These are phyloP conservation scores for Xylaria nigripes DNA, from an alignment of 495 filamentous ascomycete genomes.

Conservation along the genomic window DNA sequence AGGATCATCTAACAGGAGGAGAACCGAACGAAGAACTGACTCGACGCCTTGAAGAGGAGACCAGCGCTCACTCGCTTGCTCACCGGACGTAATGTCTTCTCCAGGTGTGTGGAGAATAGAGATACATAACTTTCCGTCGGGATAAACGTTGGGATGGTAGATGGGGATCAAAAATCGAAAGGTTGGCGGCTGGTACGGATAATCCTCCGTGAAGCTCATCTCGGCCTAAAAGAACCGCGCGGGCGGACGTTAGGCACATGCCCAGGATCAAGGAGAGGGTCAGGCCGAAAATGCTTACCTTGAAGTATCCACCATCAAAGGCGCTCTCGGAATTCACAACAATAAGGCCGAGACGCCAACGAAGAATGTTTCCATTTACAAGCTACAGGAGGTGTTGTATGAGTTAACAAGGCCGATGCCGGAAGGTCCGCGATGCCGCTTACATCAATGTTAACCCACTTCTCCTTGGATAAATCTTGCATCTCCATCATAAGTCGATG, in stretches of 20 bases:
- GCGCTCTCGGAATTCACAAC: constrained; percentile 84
- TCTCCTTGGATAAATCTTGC: constrained; percentile 73
- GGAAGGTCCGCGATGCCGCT: constrained; percentile 5
- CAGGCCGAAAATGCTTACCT: constrained; percentile 29
- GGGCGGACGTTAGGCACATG: constrained; percentile 6
- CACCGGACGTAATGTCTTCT: constrained; percentile 86
- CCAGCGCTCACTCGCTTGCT: constrained; percentile 84
- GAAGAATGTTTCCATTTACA: constrained; percentile 66
- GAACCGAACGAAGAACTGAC: constrained; percentile 83
- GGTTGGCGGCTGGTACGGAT: constrained; percentile 85
- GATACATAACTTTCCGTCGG: constrained; percentile 86
- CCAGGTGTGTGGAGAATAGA: constrained; percentile 91
- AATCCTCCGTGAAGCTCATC: constrained; percentile 83
- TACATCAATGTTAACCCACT: constrained; percentile 87
- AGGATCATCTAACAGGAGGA: constrained; percentile 89
- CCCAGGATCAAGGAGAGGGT: neutral
- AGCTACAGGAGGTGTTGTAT: constrained; percentile 38
- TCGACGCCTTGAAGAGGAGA: constrained; percentile 87
- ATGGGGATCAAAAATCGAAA: constrained; percentile 75
- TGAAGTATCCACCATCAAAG: constrained; percentile 91
- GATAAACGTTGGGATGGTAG: constrained; percentile 91
- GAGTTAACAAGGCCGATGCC: constrained; percentile 8
- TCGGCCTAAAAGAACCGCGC: constrained; percentile 42
- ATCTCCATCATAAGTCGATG: constrained; percentile 85
- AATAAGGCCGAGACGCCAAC: constrained; percentile 82